Evolutionary conservation across 148 eudicot species (phyloP).

Genomic region (Bassia scoparia): DNA sequence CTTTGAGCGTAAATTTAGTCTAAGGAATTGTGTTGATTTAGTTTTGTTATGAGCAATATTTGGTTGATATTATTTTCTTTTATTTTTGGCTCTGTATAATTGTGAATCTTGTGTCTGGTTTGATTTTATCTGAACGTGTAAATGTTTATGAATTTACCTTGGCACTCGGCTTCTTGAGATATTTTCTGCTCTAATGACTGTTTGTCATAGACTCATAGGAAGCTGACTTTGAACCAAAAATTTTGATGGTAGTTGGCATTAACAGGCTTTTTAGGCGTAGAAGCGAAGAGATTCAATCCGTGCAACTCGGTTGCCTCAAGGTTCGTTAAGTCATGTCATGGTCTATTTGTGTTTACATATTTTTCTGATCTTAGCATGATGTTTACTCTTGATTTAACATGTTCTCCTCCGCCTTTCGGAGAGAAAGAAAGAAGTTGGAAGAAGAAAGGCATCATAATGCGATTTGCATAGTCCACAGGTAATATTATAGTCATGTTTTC

Average conservation of each 20-base stretch:
- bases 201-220: too few species aligned
- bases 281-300: slow-evolving; percentile 92
- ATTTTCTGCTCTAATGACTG: too few species aligned
- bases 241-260: slow-evolving; percentile 76
- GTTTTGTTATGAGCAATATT: too few species aligned
- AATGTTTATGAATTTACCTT: too few species aligned
- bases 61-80: too few species aligned
- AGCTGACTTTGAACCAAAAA: too few species aligned
- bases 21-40: too few species aligned
- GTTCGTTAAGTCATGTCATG: slow-evolving; percentile 31
- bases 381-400: background rate
- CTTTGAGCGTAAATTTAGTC: too few species aligned
- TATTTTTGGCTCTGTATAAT: too few species aligned
- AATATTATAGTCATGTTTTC: slow-evolving; percentile 2
- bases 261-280: slow-evolving; percentile 92
- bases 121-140: too few species aligned
- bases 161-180: too few species aligned
- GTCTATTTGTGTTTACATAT: background rate
- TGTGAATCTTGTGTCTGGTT: too few species aligned
- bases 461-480: slow-evolving; percentile 96
- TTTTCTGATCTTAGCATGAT: slow-evolving; percentile 3
- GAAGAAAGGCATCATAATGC: slow-evolving; percentile 82
- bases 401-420: slow-evolving; percentile 29
- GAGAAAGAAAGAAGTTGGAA: slow-evolving; percentile 76
- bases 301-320: slow-evolving; percentile 96